phyloP scores from a whole-genome alignment of 2,329 filamentous ascomycete species.

The Atkinsonella texensis region DNA sequence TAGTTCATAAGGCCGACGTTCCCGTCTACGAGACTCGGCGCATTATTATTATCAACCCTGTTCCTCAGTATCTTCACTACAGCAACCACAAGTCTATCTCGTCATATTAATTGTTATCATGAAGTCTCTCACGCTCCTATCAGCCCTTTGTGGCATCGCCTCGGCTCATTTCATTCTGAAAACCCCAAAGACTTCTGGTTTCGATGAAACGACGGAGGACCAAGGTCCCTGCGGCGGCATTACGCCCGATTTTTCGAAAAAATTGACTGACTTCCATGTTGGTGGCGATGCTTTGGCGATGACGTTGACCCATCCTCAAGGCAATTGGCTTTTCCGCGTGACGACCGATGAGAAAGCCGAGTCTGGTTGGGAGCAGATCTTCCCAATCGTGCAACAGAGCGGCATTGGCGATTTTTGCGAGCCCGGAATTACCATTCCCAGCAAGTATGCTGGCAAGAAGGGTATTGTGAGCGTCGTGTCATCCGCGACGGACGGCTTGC shows the following conservation, averaged over 20 bases:
- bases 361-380: slow-evolving; percentile 42
- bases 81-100: too few relatives aligned
- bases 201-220: slow-evolving; percentile 32
- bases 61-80: too few relatives aligned
- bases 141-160: slow-evolving; percentile 27
- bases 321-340: slow-evolving; percentile 45
- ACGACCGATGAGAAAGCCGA: slow-evolving; percentile 36
- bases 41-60: too few relatives aligned
- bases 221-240: slow-evolving; percentile 43
- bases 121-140: slow-evolving; percentile 20
- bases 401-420: slow-evolving; percentile 44
- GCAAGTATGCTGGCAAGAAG: slow-evolving; percentile 39
- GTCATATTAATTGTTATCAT: slow-evolving; percentile 2
- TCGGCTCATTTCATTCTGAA: slow-evolving; percentile 43
- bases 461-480: slow-evolving; percentile 42
- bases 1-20: too few relatives aligned
- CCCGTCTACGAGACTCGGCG: too few relatives aligned
- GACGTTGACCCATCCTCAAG: slow-evolving; percentile 36
- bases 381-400: slow-evolving; percentile 40
- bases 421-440: slow-evolving; percentile 34
- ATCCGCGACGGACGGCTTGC: slow-evolving; percentile 40
- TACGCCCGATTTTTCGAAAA: slow-evolving; percentile 31
- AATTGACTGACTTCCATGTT: slow-evolving; percentile 44
- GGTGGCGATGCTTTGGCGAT: slow-evolving; percentile 41
- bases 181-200: slow-evolving; percentile 34